Evolutionary conservation across 2,329 filamentous ascomycete genomes (phyloP).

Genomic region (Fusarium chaquense): DNA sequence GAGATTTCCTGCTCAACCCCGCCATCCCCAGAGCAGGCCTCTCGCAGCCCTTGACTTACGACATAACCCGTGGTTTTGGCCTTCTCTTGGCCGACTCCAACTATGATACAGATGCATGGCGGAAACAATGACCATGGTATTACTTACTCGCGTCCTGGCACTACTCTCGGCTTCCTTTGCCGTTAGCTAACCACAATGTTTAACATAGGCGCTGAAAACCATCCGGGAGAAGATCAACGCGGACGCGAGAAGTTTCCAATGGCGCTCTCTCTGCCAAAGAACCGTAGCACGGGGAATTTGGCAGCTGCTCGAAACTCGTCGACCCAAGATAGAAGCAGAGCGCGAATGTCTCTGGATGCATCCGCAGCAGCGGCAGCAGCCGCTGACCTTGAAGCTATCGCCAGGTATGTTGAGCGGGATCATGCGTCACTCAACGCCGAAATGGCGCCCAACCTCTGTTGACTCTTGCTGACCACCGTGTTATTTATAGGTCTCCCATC

Average conservation of each 20-base stretch:
- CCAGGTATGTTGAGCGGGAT: conserved; percentile 68
- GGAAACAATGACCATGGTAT: conserved; percentile 57
- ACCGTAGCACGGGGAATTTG: conserved; percentile 74
- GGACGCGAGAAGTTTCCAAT: conserved; percentile 61
- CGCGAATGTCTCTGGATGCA: conserved; percentile 83
- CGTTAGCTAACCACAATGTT: conserved; percentile 43
- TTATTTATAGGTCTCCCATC: conserved; percentile 76
- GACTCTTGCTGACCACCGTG: conserved; percentile 46
- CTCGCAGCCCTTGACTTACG: conserved; percentile 34
- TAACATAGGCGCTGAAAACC: conserved; percentile 50
- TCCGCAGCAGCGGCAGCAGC: conserved; percentile 69
- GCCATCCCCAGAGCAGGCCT: conserved; percentile 40
- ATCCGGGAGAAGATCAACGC: conserved; percentile 53
- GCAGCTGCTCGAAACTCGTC: conserved; percentile 59
- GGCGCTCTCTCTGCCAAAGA: conserved; percentile 69
- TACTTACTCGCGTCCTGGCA: conserved; percentile 29
- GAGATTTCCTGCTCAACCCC: conserved; percentile 48
- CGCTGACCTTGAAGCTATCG: conserved; percentile 75
- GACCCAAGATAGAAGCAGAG: conserved; percentile 67
- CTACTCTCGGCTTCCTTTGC: conserved; percentile 18
- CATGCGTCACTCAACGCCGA: conserved; percentile 34
- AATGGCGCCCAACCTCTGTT: conserved; percentile 33
- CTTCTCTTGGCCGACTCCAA: conserved; percentile 50
- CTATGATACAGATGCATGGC: conserved; percentile 60
- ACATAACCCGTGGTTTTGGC: conserved; percentile 37